These are phyloP conservation scores for Fagopyrum homotropicum DNA, from an alignment of 148 eudicot species.

Conservation along the genomic window DNA sequence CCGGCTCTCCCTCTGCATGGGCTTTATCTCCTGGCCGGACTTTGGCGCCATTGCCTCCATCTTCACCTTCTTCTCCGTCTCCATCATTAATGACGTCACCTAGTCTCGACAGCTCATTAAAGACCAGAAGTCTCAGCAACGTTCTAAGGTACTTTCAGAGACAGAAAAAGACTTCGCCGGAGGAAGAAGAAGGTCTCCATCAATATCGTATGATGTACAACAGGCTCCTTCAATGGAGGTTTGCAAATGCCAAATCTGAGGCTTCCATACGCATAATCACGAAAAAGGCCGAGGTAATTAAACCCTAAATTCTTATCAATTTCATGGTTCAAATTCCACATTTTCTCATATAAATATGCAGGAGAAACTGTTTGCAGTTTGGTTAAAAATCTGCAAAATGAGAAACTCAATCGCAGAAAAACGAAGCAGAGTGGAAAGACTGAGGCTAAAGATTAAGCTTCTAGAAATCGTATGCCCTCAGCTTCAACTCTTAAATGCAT, in stretches of 20 bases:
- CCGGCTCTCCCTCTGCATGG: conserved; percentile 59
- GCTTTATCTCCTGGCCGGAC: conserved; percentile 56
- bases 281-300: conserved; percentile 47
- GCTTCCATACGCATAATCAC: conserved; percentile 28
- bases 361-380: conserved; percentile 53
- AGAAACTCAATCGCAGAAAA: conserved; percentile 50
- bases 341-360: conserved; percentile 17
- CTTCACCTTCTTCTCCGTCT: conserved; percentile 21
- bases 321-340: background rate
- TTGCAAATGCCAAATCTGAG: conserved; percentile 64
- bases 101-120: conserved; percentile 10
- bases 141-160: conserved; percentile 49
- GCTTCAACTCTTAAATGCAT: conserved; percentile 40
- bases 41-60: conserved; percentile 18
- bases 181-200: conserved; percentile 55
- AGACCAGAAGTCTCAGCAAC: background rate
- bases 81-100: conserved; percentile 34
- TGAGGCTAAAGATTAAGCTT: conserved; percentile 48
- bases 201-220: conserved; percentile 41
- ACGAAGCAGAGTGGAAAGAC: conserved; percentile 35
- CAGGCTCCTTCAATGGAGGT: conserved; percentile 72
- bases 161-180: conserved; percentile 42
- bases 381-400: conserved; percentile 42
- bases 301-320: background rate
- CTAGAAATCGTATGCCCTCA: conserved; percentile 45